Percentiles rank a stretch among this genome's conserved stretches.
These are phyloP conservation scores for Tulasnella sp. DNA, from an alignment of 768 basidiomycete genomes.

Conservation along the genomic window DNA sequence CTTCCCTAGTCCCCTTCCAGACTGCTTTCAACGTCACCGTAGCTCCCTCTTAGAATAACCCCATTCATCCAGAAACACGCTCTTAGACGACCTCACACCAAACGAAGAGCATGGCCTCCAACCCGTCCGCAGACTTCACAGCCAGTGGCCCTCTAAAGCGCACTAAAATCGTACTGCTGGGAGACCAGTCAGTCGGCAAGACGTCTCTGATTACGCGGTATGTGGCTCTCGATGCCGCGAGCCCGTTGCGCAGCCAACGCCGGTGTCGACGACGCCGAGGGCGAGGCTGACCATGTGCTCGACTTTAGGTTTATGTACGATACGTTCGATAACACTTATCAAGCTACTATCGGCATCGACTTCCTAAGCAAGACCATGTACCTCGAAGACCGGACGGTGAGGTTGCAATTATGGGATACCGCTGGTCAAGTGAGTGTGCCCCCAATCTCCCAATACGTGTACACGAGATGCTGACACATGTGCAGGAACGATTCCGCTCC, in stretches of 20 bases:
- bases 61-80: not conserved
- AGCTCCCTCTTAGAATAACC: not conserved
- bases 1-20: not conserved
- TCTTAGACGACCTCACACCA: not conserved
- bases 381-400: constrained; percentile 93
- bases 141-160: constrained; percentile 76
- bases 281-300: not conserved
- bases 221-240: constrained; percentile 20
- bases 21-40: not conserved
- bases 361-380: constrained; percentile 99
- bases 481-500: constrained; percentile 89
- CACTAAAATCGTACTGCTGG: constrained; percentile 91
- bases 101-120: not conserved
- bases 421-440: constrained; percentile 64
- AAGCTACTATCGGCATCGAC: constrained; percentile 96
- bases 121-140: constrained; percentile 58
- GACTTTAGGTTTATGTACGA: constrained; percentile 87
- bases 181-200: constrained; percentile 98
- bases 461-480: not conserved
- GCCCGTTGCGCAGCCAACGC: not conserved
- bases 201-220: constrained; percentile 95
- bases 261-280: not conserved
- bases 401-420: constrained; percentile 97
- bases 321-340: constrained; percentile 99
- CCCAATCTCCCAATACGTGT: not conserved